Evolutionary conservation across 768 basidiomycete genomes (phyloP), one percentile per base, ranked within the genome.

Genomic region (Suillus paluster): DNA sequence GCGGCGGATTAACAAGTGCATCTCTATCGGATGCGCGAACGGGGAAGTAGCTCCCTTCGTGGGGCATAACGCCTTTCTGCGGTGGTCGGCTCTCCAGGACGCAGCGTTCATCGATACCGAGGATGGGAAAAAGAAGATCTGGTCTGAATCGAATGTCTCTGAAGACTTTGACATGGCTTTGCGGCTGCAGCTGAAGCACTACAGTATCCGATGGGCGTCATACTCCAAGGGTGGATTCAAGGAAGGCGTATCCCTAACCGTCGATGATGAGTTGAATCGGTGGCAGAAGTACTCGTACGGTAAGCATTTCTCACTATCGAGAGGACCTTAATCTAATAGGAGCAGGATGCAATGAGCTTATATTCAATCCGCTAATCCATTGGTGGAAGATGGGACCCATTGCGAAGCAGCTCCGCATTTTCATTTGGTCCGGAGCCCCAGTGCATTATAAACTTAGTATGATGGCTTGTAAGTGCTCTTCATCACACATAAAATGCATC

Each of bases 211-310:
- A 49, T 90, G 89, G 91, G 87, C 92, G 23, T 90, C 89, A 2
- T 94, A 94, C 71, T 88, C 86, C 4, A 82, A 90, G n/a, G 88
- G 91, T 53, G 90, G 86, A 1, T 94, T 94, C 81, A 89, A 93
- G 76, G 93, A 95, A 69, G 93, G 93, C 66, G 92, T 95, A 39
- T 90, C 88, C 0, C 76, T 95, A 8, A 93, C 93, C 0, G 87
- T 86, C 58, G 91, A 92, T 60, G 92, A 95, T 69, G 93, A 95
- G 74, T 75, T 95, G 4, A 94, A 93, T 69, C 73, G 93, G 6
- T 95, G 93, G 93, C 90, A 94, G 66, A 95, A 94, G 69, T 91
- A 90, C 64, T 78, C 87, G 1, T 90, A 89, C 73, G 88, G 86
- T 86, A 69, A 61, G 70, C 74, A 69, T 60, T 84, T 85, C 63